These are phyloP conservation scores for Seiridium cupressi DNA, from an alignment of 2,329 filamentous ascomycete species.

Conservation along the genomic window DNA sequence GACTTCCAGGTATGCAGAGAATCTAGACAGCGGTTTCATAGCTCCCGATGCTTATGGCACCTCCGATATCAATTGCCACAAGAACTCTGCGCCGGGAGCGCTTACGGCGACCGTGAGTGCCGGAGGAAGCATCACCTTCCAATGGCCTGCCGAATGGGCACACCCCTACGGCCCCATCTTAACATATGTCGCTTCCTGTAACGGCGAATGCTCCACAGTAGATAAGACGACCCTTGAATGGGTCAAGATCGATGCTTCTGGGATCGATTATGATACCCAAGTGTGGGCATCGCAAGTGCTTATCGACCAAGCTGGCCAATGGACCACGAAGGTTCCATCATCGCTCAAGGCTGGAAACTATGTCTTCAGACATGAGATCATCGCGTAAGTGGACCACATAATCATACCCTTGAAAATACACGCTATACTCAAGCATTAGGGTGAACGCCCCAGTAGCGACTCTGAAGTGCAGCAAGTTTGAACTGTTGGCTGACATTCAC, in stretches of 20 bases:
- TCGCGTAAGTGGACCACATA: constrained; percentile 24
- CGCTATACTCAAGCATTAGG: background rate
- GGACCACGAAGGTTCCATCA: constrained; percentile 34
- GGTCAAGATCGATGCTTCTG: constrained; percentile 26
- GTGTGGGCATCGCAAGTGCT: constrained; percentile 37
- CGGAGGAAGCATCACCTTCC: constrained; percentile 55
- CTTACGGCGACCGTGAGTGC: constrained; percentile 41
- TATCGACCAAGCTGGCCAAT: constrained; percentile 45
- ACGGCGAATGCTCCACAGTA: constrained; percentile 24
- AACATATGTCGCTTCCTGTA: constrained; percentile 32
- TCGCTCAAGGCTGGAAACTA: constrained; percentile 37
- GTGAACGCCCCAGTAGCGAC: background rate
- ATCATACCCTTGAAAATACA: background rate
- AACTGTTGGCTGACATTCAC: too few relatives aligned
- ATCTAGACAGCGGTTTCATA: constrained; percentile 27
- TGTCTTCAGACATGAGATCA: constrained; percentile 44
- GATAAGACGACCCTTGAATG: constrained; percentile 28
- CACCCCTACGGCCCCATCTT: constrained; percentile 42
- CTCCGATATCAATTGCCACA: constrained; percentile 32
- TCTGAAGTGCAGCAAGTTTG: too few relatives aligned
- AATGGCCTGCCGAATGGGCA: constrained; percentile 63
- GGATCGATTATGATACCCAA: constrained; percentile 13
- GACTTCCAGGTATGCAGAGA: constrained; percentile 21
- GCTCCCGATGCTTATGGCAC: constrained; percentile 1
- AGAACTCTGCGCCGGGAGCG: constrained; percentile 29